Base-by-base conservation (phyloP, 108 stramenopile genomes). In the Cyclotella cryptica region DNA sequence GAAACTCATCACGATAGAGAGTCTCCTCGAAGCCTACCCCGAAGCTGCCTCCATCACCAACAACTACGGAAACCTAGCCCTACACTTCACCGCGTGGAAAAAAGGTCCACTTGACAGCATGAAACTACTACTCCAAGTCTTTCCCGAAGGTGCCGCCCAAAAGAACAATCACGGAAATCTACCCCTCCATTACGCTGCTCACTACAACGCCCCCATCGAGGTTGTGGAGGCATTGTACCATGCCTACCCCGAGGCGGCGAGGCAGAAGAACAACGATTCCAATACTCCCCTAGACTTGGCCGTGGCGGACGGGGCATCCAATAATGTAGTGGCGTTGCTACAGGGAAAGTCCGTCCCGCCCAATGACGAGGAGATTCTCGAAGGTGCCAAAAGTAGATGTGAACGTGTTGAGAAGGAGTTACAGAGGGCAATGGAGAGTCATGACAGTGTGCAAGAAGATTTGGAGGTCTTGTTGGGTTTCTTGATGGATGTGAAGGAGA, bases 131-230 rank as follows among this genome's bases (percentile, higher is more conserved):
- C 71, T 95, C 54, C 89, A 90, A 68, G 71, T 92, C 39, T 93
- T 83, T 57, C 94, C 94, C 39, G 92, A 95, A 71, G 94, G 94
- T 1, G 94, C 94, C 10, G 91, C 94, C 0, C 88, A 89, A 77
- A 90, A 91, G 77, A 95, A 95, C 72, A 93, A 95, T 70, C 92
- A 95, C 64, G 93, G 93, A 14, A 92, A 92, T 58, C 68, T 94
- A 15, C 93, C 93, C 18, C 62, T 94, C 67, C 93, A 94, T 68
- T 92, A 92, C 69, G 93, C 93, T 4, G 93, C 93, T 0, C 91
- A 92, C 66, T 92, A 94, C 88, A 92, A 92, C 73, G 93, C 93
- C 15, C 91, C 93, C 28, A 75, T 92, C 18, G 91, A 92, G 66
- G 91, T 94, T 9, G 93, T 94, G 24, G 91, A 94, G 74, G 90